Evolutionary conservation across 768 basidiomycete species (phyloP).

Genomic region (Suillus placidus): DNA sequence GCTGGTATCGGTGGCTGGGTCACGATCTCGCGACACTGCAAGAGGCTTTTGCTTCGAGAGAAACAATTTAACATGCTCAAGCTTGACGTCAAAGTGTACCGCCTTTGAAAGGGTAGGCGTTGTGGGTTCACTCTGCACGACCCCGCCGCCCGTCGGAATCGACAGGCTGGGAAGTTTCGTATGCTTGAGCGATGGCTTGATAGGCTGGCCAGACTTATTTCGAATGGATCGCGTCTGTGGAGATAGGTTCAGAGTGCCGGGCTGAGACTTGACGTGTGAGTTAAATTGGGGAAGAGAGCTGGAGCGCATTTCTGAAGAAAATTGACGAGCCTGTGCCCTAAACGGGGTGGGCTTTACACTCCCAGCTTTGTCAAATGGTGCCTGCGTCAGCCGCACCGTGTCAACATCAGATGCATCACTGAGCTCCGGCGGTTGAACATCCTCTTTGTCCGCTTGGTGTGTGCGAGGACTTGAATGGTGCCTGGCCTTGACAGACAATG

Average conservation of each 20-base stretch:
- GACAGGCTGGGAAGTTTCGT: conserved; percentile 57
- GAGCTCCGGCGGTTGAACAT: conserved; percentile 15
- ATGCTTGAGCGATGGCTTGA: conserved; percentile 89
- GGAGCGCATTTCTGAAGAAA: conserved; percentile 24
- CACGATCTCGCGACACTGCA: conserved; percentile 89
- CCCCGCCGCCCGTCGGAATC: conserved; percentile 49
- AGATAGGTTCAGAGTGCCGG: not conserved
- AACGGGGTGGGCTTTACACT: conserved; percentile 11
- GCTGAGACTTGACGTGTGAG: conserved; percentile 5
- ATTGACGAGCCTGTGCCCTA: conserved; percentile 20
- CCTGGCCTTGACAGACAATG: conserved; percentile 33
- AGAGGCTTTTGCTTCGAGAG: conserved; percentile 93
- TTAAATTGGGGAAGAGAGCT: not conserved
- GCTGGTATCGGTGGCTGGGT: conserved; percentile 81
- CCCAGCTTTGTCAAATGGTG: conserved; percentile 22
- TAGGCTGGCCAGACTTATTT: conserved; percentile 93
- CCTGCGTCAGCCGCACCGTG: conserved; percentile 23
- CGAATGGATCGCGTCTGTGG: conserved; percentile 54
- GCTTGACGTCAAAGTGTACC: conserved; percentile 90
- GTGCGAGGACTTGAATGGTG: conserved; percentile 8
- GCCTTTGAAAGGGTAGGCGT: conserved; percentile 81
- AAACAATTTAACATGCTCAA: conserved; percentile 95
- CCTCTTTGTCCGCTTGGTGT: conserved; percentile 20
- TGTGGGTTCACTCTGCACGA: conserved; percentile 73
- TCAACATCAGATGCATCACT: conserved; percentile 37